These are phyloP conservation scores for Margaritispora aquatica DNA, from an alignment of 495 filamentous ascomycete genomes.

Conservation along the genomic window DNA sequence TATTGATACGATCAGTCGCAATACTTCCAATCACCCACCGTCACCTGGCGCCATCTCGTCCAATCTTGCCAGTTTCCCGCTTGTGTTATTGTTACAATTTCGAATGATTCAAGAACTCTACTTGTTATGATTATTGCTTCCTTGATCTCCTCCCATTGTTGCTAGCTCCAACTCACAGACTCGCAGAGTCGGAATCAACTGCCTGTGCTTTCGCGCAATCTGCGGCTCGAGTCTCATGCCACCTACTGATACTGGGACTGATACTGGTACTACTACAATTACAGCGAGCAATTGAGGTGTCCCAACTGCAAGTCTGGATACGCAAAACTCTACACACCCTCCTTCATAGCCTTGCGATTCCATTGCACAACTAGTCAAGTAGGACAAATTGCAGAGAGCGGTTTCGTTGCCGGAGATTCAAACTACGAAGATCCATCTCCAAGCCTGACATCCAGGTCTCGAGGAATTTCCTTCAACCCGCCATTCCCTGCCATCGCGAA, in stretches of 20 bases:
- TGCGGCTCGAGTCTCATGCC: not conserved
- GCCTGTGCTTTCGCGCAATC: not conserved
- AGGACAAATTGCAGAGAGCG: not conserved
- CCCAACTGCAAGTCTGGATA: not conserved
- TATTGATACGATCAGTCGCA: not conserved
- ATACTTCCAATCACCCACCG: not conserved
- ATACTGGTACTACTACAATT: not conserved
- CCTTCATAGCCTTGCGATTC: not conserved
- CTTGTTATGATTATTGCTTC: not conserved
- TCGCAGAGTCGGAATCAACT: not conserved
- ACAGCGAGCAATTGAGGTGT: not conserved
- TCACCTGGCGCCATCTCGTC: not conserved
- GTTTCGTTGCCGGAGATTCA: not conserved
- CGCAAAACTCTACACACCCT: not conserved
- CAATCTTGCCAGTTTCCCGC: not conserved
- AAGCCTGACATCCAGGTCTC: not conserved
- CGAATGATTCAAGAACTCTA: not conserved
- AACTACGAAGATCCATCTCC: not conserved
- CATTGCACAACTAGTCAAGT: not conserved
- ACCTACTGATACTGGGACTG: no score
- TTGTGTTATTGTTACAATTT: not conserved
- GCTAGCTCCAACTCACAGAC: not conserved
- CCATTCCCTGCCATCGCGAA: constrained; percentile 19
- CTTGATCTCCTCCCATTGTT: not conserved
- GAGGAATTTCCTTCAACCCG: not conserved